Evolutionary conservation across 176 grass and related monocot species (phyloP).

Genomic region (Oryza glumipatula): DNA sequence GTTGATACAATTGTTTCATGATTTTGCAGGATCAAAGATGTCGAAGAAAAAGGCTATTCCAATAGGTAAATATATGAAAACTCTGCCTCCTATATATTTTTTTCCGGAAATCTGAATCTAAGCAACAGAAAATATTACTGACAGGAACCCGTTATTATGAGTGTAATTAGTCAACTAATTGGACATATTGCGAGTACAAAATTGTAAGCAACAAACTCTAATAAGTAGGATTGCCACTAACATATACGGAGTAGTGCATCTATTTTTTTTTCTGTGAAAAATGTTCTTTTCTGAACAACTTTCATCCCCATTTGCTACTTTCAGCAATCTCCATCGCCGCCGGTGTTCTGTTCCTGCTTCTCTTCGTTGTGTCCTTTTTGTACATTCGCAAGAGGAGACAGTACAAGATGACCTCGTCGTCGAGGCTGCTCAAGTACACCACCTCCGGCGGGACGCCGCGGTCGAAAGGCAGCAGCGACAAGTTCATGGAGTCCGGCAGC

Average conservation of each 20-base stretch:
- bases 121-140: not conserved
- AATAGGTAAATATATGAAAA: constrained; percentile 38
- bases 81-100: not conserved
- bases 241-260: not conserved
- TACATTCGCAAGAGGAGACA: constrained; percentile 56
- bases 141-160: too few relatives aligned
- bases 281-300: not conserved
- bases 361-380: constrained; percentile 3
- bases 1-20: not conserved
- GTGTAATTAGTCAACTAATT: too few relatives aligned
- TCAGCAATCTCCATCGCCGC: constrained; percentile 32
- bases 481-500: constrained; percentile 34
- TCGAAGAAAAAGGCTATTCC: not conserved
- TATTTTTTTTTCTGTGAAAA: not conserved
- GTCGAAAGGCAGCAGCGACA: constrained; percentile 36
- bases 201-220: too few relatives aligned
- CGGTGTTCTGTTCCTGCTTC: constrained; percentile 24
- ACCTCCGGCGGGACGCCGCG: constrained; percentile 35
- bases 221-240: not conserved
- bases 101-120: not conserved
- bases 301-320: not conserved
- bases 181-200: too few relatives aligned
- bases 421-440: constrained; percentile 47
- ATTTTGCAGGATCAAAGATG: constrained; percentile 23
- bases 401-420: constrained; percentile 49